Evolutionary conservation across 805 yeast genomes (phyloP).

Genomic region (Wickerhamiella azyma): DNA sequence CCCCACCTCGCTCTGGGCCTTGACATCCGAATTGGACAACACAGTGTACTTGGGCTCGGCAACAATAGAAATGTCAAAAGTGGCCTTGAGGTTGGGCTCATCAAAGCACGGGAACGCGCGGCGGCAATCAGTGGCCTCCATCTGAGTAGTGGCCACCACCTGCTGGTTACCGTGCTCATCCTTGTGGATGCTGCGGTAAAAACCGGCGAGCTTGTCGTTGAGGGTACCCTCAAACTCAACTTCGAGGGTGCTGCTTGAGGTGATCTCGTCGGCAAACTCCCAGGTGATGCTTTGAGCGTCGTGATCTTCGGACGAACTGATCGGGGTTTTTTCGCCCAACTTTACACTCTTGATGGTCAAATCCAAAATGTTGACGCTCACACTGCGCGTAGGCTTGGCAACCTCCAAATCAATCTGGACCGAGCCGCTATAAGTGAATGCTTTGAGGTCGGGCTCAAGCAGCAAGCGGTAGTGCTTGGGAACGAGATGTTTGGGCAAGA

Average conservation of each 20-base stretch:
- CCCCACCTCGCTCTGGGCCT: slow-evolving; percentile 28
- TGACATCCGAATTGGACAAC: slow-evolving; percentile 55
- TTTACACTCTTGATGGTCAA: slow-evolving; percentile 36
- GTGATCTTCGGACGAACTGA: slow-evolving; percentile 27
- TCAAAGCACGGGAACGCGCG: slow-evolving; percentile 68
- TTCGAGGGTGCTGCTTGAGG: slow-evolving; percentile 39
- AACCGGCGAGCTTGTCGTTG: slow-evolving; percentile 61
- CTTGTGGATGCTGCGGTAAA: slow-evolving; percentile 49
- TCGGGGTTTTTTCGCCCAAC: slow-evolving; percentile 22
- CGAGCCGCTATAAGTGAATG: slow-evolving; percentile 26
- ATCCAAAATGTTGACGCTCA: slow-evolving; percentile 50
- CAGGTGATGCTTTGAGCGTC: slow-evolving; percentile 54
- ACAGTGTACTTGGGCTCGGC: slow-evolving; percentile 41
- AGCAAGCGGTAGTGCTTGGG: slow-evolving; percentile 66
- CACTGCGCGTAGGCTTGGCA: slow-evolving; percentile 29
- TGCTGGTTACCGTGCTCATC: slow-evolving; percentile 40
- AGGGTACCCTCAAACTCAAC: slow-evolving; percentile 43
- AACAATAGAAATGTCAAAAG: slow-evolving; percentile 43
- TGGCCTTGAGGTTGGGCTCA: slow-evolving; percentile 58
- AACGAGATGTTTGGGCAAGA: slow-evolving; percentile 49
- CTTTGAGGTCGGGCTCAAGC: slow-evolving; percentile 43
- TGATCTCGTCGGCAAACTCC: slow-evolving; percentile 33
- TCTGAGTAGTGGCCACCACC: slow-evolving; percentile 51
- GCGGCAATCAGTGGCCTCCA: slow-evolving; percentile 69
- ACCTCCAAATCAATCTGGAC: slow-evolving; percentile 35